phyloP scores from a whole-genome alignment of 805 yeast genomes.

The Metschnikowia proteae region DNA sequence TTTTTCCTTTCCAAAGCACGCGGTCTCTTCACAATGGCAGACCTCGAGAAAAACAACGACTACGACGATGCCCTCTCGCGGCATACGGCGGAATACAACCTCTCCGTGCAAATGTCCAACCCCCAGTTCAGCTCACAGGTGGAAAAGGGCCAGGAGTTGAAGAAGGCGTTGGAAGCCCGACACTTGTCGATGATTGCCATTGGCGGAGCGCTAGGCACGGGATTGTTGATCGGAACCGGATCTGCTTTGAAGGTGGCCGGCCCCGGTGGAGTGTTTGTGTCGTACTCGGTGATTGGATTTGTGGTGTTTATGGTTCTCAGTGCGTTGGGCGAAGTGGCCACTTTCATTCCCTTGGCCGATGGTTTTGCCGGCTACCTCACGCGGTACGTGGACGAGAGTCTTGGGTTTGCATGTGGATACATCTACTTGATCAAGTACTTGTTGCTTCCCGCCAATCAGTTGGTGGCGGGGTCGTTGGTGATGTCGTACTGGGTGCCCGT shows the following conservation, averaged over 20 bases:
- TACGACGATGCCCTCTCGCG: conserved; percentile 33
- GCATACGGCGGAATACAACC: conserved; percentile 47
- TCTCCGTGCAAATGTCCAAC: conserved; percentile 43
- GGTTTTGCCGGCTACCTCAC: conserved; percentile 66
- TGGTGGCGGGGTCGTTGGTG: conserved; percentile 57
- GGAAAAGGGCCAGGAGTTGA: conserved; percentile 43
- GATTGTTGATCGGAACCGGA: conserved; percentile 74
- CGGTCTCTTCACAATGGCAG: conserved; percentile 9
- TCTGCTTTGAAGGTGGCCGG: conserved; percentile 68
- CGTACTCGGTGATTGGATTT: conserved; percentile 68
- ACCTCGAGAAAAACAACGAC: conserved; percentile 20
- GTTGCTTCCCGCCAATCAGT: conserved; percentile 58
- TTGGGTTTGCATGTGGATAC: conserved; percentile 68
- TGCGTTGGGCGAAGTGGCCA: conserved; percentile 65
- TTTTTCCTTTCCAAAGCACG: background rate
- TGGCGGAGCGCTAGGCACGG: conserved; percentile 84
- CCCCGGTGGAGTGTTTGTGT: conserved; percentile 59
- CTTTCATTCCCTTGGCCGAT: conserved; percentile 61
- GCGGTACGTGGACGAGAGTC: conserved; percentile 60
- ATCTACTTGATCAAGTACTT: conserved; percentile 54
- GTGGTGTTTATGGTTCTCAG: conserved; percentile 52
- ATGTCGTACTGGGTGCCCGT: conserved; percentile 50
- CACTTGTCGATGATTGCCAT: conserved; percentile 73
- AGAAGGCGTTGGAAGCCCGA: conserved; percentile 39
- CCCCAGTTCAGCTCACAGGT: conserved; percentile 33